Conservation (phyloP, 169 alveolate genomes). For the Nephromyces sp. region DNA sequence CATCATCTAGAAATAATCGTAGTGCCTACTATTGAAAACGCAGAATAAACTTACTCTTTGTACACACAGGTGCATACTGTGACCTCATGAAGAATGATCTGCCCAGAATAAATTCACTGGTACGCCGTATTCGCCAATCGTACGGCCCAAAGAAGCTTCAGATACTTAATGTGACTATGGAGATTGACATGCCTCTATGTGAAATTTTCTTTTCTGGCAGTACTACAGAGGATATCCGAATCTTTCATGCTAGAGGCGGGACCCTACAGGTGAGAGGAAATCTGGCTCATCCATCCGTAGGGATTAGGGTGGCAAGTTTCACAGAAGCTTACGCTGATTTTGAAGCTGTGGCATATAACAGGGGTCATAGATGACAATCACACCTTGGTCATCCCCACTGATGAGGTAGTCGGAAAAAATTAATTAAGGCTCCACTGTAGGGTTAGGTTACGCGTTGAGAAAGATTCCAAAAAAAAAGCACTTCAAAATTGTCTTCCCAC, state of each 20-base stretch:
- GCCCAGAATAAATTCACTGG: slow-evolving; percentile 40
- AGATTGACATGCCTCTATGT: slow-evolving; percentile 52
- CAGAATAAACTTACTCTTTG: neutral
- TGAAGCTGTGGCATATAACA: no score
- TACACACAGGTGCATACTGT: slow-evolving; percentile 49
- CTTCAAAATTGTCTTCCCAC: no score
- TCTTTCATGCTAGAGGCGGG: slow-evolving; percentile 55
- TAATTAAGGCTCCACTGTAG: no score
- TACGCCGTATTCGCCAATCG: slow-evolving; percentile 28
- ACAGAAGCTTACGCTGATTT: no score
- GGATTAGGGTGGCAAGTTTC: no score
- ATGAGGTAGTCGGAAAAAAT: no score
- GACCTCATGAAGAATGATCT: slow-evolving; percentile 43
- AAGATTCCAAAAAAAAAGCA: no score
- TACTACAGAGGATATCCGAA: slow-evolving; percentile 43
- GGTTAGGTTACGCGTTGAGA: no score
- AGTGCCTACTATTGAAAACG: neutral
- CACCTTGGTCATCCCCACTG: no score
- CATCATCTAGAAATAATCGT: neutral
- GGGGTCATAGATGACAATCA: no score
- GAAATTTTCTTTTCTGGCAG: slow-evolving; percentile 50
- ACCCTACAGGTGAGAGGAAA: slow-evolving; percentile 39
- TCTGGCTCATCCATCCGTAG: no score
- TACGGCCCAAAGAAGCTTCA: slow-evolving; percentile 29
- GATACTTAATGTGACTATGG: slow-evolving; percentile 32